These are phyloP conservation scores for Phytophthora tentaculata DNA, from an alignment of 352 stramenopile species.

Conservation along the genomic window DNA sequence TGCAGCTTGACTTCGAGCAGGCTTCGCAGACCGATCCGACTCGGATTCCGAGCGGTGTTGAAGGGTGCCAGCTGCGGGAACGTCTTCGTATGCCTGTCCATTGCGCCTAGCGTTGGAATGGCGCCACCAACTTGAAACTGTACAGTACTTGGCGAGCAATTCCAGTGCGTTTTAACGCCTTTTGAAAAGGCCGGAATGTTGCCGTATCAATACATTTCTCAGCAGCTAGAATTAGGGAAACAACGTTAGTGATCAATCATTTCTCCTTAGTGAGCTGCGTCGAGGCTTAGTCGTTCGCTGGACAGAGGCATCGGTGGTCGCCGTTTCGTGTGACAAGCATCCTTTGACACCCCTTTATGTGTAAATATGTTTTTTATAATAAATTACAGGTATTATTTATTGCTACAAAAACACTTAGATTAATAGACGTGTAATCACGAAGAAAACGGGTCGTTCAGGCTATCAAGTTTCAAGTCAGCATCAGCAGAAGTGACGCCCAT, in stretches of 20 bases:
- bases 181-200: constrained; percentile 23
- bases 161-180: constrained; percentile 31
- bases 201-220: constrained; percentile 16
- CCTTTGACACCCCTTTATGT: constrained; percentile 21
- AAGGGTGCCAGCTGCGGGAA: constrained; percentile 32
- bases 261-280: background rate
- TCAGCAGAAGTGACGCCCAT: constrained; percentile 33
- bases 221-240: constrained; percentile 19
- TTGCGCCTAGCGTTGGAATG: constrained; percentile 21
- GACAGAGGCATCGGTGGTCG: background rate
- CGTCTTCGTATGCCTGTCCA: constrained; percentile 5
- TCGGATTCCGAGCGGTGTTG: constrained; percentile 10
- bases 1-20: constrained; percentile 10
- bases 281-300: constrained; percentile 4
- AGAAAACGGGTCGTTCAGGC: background rate
- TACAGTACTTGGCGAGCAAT: background rate
- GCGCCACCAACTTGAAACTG: constrained; percentile 11
- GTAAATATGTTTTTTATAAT: background rate
- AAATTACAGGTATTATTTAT: constrained; percentile 1
- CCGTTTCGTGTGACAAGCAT: constrained; percentile 17
- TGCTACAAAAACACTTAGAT: background rate
- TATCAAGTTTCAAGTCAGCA: constrained; percentile 2
- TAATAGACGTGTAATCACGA: too few relatives aligned
- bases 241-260: background rate
- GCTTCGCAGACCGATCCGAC: constrained; percentile 14